A percentile compares a stretch with the other conserved stretches of the same genome.
Conservation (phyloP, 2,329 filamentous ascomycete species). For the Neofusicoccum kwambonambiense region DNA sequence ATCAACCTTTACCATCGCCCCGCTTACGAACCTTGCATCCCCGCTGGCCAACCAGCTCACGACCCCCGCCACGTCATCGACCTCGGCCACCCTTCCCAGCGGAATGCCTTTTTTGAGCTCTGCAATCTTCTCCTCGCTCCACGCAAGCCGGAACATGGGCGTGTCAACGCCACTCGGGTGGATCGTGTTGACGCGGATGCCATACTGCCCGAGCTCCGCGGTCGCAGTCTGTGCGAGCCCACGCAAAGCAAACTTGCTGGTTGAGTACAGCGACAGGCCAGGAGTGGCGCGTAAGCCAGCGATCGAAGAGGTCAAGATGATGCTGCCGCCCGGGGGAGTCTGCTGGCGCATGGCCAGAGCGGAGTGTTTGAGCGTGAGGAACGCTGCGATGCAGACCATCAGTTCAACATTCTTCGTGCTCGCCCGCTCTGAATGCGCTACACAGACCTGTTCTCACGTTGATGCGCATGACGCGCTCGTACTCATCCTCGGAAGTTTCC, state of each 20-base stretch:
- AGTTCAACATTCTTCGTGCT: not conserved
- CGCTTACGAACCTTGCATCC: slow-evolving; percentile 41
- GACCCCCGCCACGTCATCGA: slow-evolving; percentile 40
- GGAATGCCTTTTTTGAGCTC: slow-evolving; percentile 34
- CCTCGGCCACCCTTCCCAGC: slow-evolving; percentile 36
- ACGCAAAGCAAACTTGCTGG: slow-evolving; percentile 38
- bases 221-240: slow-evolving; percentile 41
- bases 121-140: slow-evolving; percentile 35
- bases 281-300: slow-evolving; percentile 40
- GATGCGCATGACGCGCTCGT: slow-evolving; percentile 36
- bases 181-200: slow-evolving; percentile 43
- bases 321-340: slow-evolving; percentile 34
- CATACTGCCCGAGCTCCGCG: slow-evolving; percentile 36
- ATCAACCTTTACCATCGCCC: slow-evolving; percentile 35
- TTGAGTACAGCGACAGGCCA: slow-evolving; percentile 37
- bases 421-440: no score
- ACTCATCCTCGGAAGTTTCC: slow-evolving; percentile 38
- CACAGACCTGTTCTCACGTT: slow-evolving; percentile 39
- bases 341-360: slow-evolving; percentile 34
- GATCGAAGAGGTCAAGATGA: slow-evolving; percentile 41
- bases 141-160: slow-evolving; percentile 35
- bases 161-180: slow-evolving; percentile 41
- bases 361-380: slow-evolving; percentile 39
- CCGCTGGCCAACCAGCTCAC: slow-evolving; percentile 40
- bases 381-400: slow-evolving; percentile 24